Base-by-base conservation (phyloP, 495 filamentous ascomycete genomes). In the Neurospora sp. region DNA sequence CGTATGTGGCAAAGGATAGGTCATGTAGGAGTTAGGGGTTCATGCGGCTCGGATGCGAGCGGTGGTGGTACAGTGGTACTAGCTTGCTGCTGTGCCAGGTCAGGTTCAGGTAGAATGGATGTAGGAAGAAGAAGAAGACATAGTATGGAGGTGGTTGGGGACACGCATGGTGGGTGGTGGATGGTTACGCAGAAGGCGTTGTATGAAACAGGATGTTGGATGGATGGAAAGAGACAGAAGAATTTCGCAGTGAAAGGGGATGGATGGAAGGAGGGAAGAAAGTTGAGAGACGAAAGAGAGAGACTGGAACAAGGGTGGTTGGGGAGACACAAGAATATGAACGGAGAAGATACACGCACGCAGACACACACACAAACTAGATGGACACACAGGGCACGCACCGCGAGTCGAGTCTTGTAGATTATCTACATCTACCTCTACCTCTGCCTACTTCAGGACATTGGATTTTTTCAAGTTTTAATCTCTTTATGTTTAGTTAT, bases 1-100 rank as follows among this genome's bases (percentile, higher is more conserved):
- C 75, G 39, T 39, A 39, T 72, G 73, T 62, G 41, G 70, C 39
- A 62, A 62, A 39, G 71, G 62, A 38, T 40, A 66, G 46, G 69
- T 18, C n/a, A 39, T 71, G 42, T 48, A 62, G 59, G 71, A 39
- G 23, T 16, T 12, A 42, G 59, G 54, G 48, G 37, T 59, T 48
- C 39, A 38, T 23, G 37, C 40, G 54, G 54, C 54, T 62, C 54
- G 54, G 54, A 62, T 62, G 54, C 54, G 27, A 62, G 54, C 23
- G 23, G 54, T 62, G 23, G 54, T 62, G 23, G 54, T 62, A 62
- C 54, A 62, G 54, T 62, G 12, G 54, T 35, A 35, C 27, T 62
- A 62, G 54, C 27, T 62, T 62, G 12, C 54, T 62, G 54, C 20
- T 62, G 54, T 62, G 54, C 2, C 27, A 62, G 54, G 54, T 62